Evolutionary conservation across 202 grass and related monocot species (phyloP).

Genomic region (Hordeum pubiflorum): DNA sequence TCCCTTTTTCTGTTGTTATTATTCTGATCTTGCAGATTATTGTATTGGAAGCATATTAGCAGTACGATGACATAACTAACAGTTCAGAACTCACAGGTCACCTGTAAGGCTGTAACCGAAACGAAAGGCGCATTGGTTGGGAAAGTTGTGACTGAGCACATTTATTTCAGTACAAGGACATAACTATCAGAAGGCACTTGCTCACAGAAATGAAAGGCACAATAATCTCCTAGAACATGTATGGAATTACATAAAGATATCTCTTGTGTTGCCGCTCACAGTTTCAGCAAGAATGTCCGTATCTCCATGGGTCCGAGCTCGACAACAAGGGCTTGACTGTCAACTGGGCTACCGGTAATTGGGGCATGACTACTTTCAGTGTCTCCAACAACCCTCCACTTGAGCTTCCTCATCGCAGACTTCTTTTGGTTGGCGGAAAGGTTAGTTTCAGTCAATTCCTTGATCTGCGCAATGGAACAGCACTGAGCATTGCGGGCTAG

Average conservation of each 20-base stretch:
- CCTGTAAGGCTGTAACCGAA: background rate
- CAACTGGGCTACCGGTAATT: constrained; percentile 44
- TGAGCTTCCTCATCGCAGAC: constrained; percentile 59
- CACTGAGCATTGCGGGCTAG: background rate
- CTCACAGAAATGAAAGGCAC: background rate
- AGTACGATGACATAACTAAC: too few species aligned
- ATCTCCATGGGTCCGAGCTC: constrained; percentile 88
- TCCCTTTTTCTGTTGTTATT: too few species aligned
- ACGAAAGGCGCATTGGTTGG: background rate
- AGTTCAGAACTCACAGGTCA: too few species aligned
- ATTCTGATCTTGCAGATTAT: too few species aligned
- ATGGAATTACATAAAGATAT: background rate
- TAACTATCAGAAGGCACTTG: background rate
- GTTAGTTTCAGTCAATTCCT: constrained; percentile 56
- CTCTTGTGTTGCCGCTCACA: constrained; percentile 25
- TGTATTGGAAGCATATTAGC: too few species aligned
- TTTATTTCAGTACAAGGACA: background rate
- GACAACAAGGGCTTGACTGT: constrained; percentile 44
- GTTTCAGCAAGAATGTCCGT: constrained; percentile 67
- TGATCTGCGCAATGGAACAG: constrained; percentile 39
- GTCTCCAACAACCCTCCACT: constrained; percentile 42
- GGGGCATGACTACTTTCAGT: constrained; percentile 26
- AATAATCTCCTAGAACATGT: background rate
- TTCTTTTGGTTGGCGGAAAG: constrained; percentile 83
- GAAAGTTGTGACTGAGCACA: background rate